Conservation (phyloP, 495 filamentous ascomycete species). For the Aspergillus sclerotiicarbonarius region DNA sequence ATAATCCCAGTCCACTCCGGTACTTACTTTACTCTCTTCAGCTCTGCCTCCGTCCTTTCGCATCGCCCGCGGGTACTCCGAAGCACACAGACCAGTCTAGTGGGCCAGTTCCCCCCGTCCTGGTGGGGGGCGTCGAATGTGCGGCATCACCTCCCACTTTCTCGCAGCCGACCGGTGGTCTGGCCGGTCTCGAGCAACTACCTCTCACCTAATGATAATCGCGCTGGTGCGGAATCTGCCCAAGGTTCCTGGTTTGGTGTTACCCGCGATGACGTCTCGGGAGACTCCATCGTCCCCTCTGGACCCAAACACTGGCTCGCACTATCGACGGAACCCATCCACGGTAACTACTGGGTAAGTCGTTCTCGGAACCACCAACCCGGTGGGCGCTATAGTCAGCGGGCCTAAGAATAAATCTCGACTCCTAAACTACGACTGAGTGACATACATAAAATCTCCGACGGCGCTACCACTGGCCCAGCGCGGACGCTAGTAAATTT, state of each 20-base stretch:
- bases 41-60: neutral
- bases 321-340: neutral
- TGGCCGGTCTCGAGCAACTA: neutral
- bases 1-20: neutral
- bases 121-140: neutral
- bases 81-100: conserved; percentile 11
- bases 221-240: neutral
- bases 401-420: neutral
- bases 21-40: neutral
- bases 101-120: neutral
- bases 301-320: neutral
- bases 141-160: neutral
- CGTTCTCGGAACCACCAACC: neutral
- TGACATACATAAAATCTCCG: neutral
- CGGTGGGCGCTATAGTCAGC: neutral
- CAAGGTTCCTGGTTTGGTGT: neutral
- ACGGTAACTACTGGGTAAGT: too few species aligned
- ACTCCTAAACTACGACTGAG: neutral
- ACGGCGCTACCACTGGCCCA: neutral
- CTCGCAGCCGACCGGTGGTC: neutral
- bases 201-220: neutral
- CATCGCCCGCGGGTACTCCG: neutral
- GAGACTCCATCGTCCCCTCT: neutral
- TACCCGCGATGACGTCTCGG: neutral
- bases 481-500: conserved; percentile 7